Evolutionary conservation across 2,329 filamentous ascomycete species (phyloP), one percentile per base, ranked within the genome.

Genomic region (Pseudocercospora crystallina): DNA sequence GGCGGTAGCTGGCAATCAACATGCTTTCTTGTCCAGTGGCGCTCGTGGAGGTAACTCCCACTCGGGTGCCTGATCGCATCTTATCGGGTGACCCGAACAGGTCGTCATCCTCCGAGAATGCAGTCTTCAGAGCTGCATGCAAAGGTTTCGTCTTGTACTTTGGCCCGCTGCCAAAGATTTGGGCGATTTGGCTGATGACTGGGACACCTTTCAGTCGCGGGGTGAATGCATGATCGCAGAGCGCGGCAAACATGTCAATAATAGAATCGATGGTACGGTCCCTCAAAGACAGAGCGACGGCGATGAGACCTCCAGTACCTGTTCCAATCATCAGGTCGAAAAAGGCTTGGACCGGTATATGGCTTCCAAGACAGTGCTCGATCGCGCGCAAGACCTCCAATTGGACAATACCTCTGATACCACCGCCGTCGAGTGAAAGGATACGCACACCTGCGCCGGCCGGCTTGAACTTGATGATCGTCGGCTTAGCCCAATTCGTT

Each of bases 241-340:
- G 61, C 1, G 57, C 59, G 39, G 67, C 61, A 51, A 77, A 76
- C 44, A 65, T 63, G 14, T 64, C 58, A 5, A 69, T 70, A 59
- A 71, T 76, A 35, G 71, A 63, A 26, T 69, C 56, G 0, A 77
- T 65, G 0, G 64, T 62, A 59, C 71, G 71, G 15, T 69, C 62
- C 39, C 71, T 68, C 17, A 67, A 60, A 2, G 64, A 71, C 7
- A 78, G 64, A 1, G 69, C 73, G 11, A 75, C 65, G 2, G 73
- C 73, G 20, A 77, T 66, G 10, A 77, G 62, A 3, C 73, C 76
- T 10, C 76, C 76, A 14, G 73, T 74, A 2, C 65, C 64, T n/a
- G 72, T 74, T 4, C 74, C 74, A 5, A 77, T 71, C 14, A 79
- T 73, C 2, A 79, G 66, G 49, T 79, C 76, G 50, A 79, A 77